Conservation (phyloP, 2,329 filamentous ascomycete species). For the Trichoderma sp. region DNA sequence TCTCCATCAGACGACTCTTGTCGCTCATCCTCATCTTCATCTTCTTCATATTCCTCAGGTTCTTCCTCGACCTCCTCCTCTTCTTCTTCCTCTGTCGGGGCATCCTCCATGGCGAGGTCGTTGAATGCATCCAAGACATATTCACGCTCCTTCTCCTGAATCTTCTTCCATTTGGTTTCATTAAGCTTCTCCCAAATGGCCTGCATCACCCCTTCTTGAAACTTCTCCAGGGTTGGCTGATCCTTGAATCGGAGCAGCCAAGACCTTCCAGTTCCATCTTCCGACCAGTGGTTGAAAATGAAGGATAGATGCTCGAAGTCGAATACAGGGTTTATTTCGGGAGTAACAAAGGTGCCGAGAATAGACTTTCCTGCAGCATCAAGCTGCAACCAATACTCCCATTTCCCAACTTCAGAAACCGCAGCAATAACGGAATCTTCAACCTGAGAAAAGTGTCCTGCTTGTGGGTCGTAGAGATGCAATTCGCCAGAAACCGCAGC, state of each 20-base stretch:
- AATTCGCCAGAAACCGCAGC: slow-evolving; percentile 77
- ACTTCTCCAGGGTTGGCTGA: slow-evolving; percentile 73
- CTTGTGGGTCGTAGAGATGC: slow-evolving; percentile 88
- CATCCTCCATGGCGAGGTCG: slow-evolving; percentile 88
- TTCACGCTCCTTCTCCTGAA: slow-evolving; percentile 87
- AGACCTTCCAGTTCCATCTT: slow-evolving; percentile 86
- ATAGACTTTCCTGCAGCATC: slow-evolving; percentile 64
- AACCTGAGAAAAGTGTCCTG: slow-evolving; percentile 79
- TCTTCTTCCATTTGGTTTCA: slow-evolving; percentile 88
- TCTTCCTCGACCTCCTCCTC: slow-evolving; percentile 44
- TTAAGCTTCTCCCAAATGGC: slow-evolving; percentile 96
- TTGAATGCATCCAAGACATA: slow-evolving; percentile 96
- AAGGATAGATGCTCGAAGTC: slow-evolving; percentile 99
- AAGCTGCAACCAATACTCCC: slow-evolving; percentile 96
- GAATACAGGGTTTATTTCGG: slow-evolving; percentile 96
- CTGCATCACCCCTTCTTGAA: slow-evolving; percentile 93
- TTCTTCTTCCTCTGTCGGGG: slow-evolving; percentile 43
- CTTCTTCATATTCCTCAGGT: slow-evolving; percentile 65
- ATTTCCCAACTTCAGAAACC: slow-evolving; percentile 82
- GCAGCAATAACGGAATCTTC: slow-evolving; percentile 72
- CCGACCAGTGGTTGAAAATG: slow-evolving; percentile 95
- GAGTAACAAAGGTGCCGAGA: slow-evolving; percentile 80
- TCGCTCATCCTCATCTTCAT: slow-evolving; percentile 74
- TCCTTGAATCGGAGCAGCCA: slow-evolving; percentile 94
- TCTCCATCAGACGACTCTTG: slow-evolving; percentile 74